Conservation (phyloP, 1,139 yeast genomes). For the Taphrina betulina region DNA sequence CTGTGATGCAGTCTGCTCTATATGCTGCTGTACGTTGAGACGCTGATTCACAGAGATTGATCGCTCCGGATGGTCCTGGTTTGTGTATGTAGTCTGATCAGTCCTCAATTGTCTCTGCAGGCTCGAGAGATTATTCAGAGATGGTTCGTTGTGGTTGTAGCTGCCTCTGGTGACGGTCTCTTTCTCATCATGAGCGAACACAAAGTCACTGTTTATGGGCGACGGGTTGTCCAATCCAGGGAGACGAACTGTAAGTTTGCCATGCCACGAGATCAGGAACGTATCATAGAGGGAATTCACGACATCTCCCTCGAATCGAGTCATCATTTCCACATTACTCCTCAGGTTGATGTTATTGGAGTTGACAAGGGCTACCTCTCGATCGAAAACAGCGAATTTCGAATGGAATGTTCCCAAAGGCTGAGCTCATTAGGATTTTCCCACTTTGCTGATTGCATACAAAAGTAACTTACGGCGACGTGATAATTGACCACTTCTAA, state of each 20-base stretch:
- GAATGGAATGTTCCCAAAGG: slow-evolving; percentile 20
- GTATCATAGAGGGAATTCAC: slow-evolving; percentile 24
- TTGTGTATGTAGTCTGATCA: neutral
- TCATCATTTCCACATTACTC: slow-evolving; percentile 22
- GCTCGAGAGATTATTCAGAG: neutral
- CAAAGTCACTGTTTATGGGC: neutral
- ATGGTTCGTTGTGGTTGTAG: neutral
- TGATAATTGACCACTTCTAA: slow-evolving; percentile 26
- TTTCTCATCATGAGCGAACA: slow-evolving; percentile 2
- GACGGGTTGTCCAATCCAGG: slow-evolving; percentile 6
- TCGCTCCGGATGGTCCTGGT: neutral
- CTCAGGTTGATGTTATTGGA: slow-evolving; percentile 21
- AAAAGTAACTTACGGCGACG: slow-evolving; percentile 4
- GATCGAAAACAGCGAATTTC: slow-evolving; percentile 19
- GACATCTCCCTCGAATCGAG: slow-evolving; percentile 24
- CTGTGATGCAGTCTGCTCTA: slow-evolving; percentile 3
- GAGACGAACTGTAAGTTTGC: neutral
- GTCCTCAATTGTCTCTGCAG: neutral
- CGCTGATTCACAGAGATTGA: slow-evolving; percentile 10
- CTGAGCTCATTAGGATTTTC: too few relatives aligned
- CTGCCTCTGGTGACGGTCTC: neutral
- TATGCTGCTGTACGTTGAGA: slow-evolving; percentile 13
- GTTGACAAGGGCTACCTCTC: slow-evolving; percentile 22
- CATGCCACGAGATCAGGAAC: slow-evolving; percentile 17
- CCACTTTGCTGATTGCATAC: too few relatives aligned